Evolutionary conservation across 2,329 filamentous ascomycete genomes (phyloP), one percentile per base, ranked within the genome.

Genomic region (Huntiella moniliformis): DNA sequence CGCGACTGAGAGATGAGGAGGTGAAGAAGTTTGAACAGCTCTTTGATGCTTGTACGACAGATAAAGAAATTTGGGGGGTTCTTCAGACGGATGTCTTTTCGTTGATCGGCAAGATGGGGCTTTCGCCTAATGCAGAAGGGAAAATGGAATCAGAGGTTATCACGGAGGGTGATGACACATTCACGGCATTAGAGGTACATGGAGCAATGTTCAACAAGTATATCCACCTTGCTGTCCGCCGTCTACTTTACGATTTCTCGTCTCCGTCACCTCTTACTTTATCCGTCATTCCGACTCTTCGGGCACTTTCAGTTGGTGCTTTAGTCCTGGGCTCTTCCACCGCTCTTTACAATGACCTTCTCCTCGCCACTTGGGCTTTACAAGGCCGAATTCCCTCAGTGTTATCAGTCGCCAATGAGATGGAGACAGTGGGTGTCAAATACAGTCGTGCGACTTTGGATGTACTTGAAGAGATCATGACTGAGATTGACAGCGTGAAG

Each of bases 281-380:
- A 38, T 66, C 67, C 38, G 60, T 86, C 18, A 64, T 87, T 1
- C 79, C 81, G 0, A 70, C 71, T 5, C 63, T 86, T 53, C 82
- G 81, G 56, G 65, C 69, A 38, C 65, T 83, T 0, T 81, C 82
- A 1, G 67, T 80, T 1, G 70, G 73, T 1, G 79, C 79, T 0
- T 83, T 79, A 55, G 75, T 83, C 5, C 68, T 88, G 1, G 82
- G 80, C 41, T 77, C 74, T 4, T 77, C 76, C 13, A 80, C 79
- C 0, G 63, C 70, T 0, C 72, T 87, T 37, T 87, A 82, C 63
- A 77, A 80, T 55, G 66, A 73, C 42, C 67, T 85, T 32, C 65
- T 83, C 17, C 59, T 65, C 11, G 67, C 78, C 16, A 64, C 74
- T 46, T 83, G 78, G 73, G 58, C 62, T 32, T 70, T 73, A 8